phyloP scores from a whole-genome alignment of 2,329 filamentous ascomycete species.

The Aspergillus pseudotamarii region DNA sequence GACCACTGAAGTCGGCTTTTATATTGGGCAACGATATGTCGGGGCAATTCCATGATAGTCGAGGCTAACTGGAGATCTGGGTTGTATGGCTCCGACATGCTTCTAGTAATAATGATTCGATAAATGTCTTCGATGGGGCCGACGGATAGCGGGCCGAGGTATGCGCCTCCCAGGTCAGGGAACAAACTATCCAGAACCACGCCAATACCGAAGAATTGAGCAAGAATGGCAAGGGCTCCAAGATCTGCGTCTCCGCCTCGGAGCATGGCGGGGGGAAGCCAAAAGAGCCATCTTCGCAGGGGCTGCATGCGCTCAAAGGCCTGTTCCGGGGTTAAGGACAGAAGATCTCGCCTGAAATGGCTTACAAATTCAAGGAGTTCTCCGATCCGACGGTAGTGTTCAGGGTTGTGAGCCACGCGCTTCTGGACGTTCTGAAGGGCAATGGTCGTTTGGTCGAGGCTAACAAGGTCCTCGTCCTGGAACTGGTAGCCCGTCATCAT shows the following conservation, averaged over 20 bases:
- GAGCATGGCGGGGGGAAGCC: slow-evolving; percentile 84
- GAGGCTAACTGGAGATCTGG: slow-evolving; percentile 64
- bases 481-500: slow-evolving; percentile 37
- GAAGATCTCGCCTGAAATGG: slow-evolving; percentile 70
- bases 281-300: slow-evolving; percentile 91
- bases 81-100: slow-evolving; percentile 59
- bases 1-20: slow-evolving; percentile 69
- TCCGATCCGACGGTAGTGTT: slow-evolving; percentile 68
- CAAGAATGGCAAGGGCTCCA: slow-evolving; percentile 78
- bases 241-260: slow-evolving; percentile 75
- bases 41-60: slow-evolving; percentile 71
- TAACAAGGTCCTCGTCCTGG: slow-evolving; percentile 68
- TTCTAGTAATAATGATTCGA: slow-evolving; percentile 71
- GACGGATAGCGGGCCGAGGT: slow-evolving; percentile 80
- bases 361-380: slow-evolving; percentile 74
- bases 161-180: slow-evolving; percentile 85
- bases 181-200: slow-evolving; percentile 88
- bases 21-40: slow-evolving; percentile 70
- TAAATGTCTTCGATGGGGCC: slow-evolving; percentile 85
- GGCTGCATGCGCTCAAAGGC: slow-evolving; percentile 90
- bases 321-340: slow-evolving; percentile 71
- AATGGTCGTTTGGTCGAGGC: slow-evolving; percentile 67
- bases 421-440: slow-evolving; percentile 62
- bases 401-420: slow-evolving; percentile 68
- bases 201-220: slow-evolving; percentile 88